phyloP scores from a whole-genome alignment of 2,329 filamentous ascomycete genomes.

The Diaporthe capsici region DNA sequence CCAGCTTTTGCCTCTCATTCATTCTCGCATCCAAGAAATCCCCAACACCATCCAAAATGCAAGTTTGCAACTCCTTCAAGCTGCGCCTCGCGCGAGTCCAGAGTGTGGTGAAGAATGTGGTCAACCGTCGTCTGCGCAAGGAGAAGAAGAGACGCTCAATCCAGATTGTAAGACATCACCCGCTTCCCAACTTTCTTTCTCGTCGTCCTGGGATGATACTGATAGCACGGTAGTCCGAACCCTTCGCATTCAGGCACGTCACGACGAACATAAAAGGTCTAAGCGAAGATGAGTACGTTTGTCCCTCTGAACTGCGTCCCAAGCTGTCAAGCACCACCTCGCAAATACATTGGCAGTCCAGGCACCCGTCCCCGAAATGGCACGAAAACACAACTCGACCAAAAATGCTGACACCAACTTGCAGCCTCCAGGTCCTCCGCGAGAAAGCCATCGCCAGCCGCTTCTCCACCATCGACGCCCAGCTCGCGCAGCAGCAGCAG shows the following conservation, averaged over 20 bases:
- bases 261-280: conserved; percentile 67
- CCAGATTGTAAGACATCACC: conserved; percentile 60
- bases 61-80: conserved; percentile 59
- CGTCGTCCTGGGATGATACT: conserved; percentile 40
- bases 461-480: conserved; percentile 59
- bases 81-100: conserved; percentile 61
- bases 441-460: conserved; percentile 66
- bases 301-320: neutral
- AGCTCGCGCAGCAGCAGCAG: conserved; percentile 39
- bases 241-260: conserved; percentile 71
- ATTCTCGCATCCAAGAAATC: neutral
- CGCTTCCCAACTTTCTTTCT: neutral
- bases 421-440: conserved; percentile 63
- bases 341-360: neutral
- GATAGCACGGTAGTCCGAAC: conserved; percentile 62
- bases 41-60: conserved; percentile 42
- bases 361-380: neutral
- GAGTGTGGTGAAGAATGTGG: conserved; percentile 49
- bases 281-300: conserved; percentile 70
- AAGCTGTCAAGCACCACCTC: neutral
- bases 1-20: neutral
- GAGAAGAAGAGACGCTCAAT: conserved; percentile 57
- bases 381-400: neutral
- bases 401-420: neutral
- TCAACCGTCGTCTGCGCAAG: conserved; percentile 52